phyloP scores from a whole-genome alignment of 2,329 filamentous ascomycete genomes.

The Coniochaeta sp. region DNA sequence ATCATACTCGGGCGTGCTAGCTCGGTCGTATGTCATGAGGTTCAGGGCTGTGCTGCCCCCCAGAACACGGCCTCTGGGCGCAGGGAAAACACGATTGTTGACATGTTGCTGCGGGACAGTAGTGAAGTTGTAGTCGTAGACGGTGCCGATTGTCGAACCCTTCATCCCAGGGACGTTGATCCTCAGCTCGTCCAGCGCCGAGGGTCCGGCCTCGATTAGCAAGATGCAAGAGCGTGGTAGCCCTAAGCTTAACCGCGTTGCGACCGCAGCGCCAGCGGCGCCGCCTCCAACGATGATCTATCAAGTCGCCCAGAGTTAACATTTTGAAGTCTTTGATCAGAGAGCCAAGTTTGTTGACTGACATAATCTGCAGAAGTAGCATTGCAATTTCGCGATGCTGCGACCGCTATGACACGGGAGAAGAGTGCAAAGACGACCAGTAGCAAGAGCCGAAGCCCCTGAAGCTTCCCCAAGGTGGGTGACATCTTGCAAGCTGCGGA shows the following conservation, averaged over 20 bases:
- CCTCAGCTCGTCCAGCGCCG: conserved; percentile 13
- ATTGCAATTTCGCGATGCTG: neutral
- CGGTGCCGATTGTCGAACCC: conserved; percentile 14
- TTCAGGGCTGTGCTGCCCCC: conserved; percentile 39
- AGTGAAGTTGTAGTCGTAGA: conserved; percentile 31
- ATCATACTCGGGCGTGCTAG: conserved; percentile 22
- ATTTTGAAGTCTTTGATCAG: no score
- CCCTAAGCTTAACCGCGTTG: conserved; percentile 16
- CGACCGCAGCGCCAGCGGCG: conserved; percentile 17
- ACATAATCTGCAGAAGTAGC: neutral
- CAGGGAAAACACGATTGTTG: conserved; percentile 29
- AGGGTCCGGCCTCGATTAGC: conserved; percentile 23
- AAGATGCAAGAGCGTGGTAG: conserved; percentile 17
- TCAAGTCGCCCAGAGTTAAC: no score
- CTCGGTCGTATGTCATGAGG: conserved; percentile 28
- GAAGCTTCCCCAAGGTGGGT: neutral
- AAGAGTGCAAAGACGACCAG: neutral
- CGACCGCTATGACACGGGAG: neutral
- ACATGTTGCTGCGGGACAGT: conserved; percentile 29
- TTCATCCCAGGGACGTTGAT: conserved; percentile 21
- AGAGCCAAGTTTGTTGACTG: neutral
- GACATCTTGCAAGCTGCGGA: neutral
- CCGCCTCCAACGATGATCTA: conserved; percentile 18
- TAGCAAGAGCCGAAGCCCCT: neutral
- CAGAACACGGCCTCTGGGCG: conserved; percentile 29